Evolutionary conservation across 495 filamentous ascomycete genomes (phyloP).

Genomic region (Penicillium subrubescens): DNA sequence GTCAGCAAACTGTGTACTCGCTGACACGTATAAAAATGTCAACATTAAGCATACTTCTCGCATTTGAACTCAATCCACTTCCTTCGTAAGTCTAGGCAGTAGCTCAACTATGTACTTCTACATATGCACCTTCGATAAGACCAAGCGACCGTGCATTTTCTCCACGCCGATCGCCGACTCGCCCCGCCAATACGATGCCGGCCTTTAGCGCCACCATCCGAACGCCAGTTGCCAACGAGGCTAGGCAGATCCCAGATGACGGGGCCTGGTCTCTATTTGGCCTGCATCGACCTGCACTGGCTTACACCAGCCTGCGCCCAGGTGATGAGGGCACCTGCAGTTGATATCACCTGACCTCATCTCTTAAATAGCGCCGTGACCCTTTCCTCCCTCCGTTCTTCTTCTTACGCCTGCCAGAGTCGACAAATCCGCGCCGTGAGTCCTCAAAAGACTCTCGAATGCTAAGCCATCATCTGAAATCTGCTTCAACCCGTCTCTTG

Average conservation of each 20-base stretch:
- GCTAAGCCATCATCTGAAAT: constrained; percentile 32
- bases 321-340: constrained; percentile 35
- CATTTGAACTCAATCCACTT: background rate
- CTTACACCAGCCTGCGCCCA: constrained; percentile 7
- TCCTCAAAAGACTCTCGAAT: constrained; percentile 32
- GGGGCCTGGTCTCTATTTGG: background rate
- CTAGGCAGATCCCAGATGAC: constrained; percentile 12
- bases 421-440: constrained; percentile 37
- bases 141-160: constrained; percentile 11
- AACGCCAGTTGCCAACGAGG: constrained; percentile 10
- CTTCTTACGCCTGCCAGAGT: constrained; percentile 42
- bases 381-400: constrained; percentile 17
- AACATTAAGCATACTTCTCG: background rate
- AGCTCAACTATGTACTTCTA: background rate
- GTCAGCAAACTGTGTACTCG: background rate
- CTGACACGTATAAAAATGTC: background rate
- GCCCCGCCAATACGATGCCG: constrained; percentile 15
- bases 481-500: constrained; percentile 27
- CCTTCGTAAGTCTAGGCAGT: background rate
- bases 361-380: constrained; percentile 37
- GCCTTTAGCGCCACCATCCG: constrained; percentile 18
- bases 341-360: constrained; percentile 34
- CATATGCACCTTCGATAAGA: background rate
- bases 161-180: constrained; percentile 18
- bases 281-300: background rate